Base-by-base conservation (phyloP, 352 stramenopile genomes). In the Globisporangium splendens region DNA sequence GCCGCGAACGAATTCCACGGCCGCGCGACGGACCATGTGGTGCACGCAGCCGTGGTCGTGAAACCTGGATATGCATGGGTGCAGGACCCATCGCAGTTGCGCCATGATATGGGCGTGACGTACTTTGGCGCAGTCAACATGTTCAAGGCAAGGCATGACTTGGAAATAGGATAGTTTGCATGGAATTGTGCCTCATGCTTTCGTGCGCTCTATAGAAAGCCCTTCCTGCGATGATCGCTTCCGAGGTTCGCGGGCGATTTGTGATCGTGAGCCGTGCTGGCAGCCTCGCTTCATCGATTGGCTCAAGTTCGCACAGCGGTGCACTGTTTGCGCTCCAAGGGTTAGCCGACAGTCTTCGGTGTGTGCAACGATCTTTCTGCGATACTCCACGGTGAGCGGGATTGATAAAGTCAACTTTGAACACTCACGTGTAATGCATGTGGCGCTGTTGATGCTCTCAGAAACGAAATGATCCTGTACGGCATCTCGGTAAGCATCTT, bases 251-350 rank as follows among this genome's bases (percentile, higher is more conserved):
- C 31, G 79, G 82, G 10, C 63, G 75, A 14, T 57, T 90, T 28
- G 71, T 89, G 22, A 73, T 92, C 56, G 73, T 92, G 31, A 84
- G 67, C 51, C 86, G 75, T 18, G 78, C 72, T 1, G 70, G 67
- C n/a, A 73, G 64, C 42, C 59, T 87, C 50, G 65, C 75, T 20
- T 72, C 75, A 33, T 70, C 96, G 7, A 87, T 91, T 65, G 96
- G 93, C n/a, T 97, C 94, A 62, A 79, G 84, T 24, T 77, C 86
- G 5, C 98, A 96, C 70, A 80, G 72, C 50, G 79, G 90, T 1
- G 88, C 84, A 24, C 98, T 98, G 66, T 97, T 83, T 69, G 96
- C 93, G 8, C 49, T 98, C 15, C 73, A 88, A n/a, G 93, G 92
- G 35, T 80, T 98, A 56, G 89, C 91, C 7, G 92, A 98, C 47